A percentile compares a stretch with the other conserved stretches of the same genome.
Conservation (phyloP, 495 filamentous ascomycete genomes). For the Talaromyces nanjingensis region DNA sequence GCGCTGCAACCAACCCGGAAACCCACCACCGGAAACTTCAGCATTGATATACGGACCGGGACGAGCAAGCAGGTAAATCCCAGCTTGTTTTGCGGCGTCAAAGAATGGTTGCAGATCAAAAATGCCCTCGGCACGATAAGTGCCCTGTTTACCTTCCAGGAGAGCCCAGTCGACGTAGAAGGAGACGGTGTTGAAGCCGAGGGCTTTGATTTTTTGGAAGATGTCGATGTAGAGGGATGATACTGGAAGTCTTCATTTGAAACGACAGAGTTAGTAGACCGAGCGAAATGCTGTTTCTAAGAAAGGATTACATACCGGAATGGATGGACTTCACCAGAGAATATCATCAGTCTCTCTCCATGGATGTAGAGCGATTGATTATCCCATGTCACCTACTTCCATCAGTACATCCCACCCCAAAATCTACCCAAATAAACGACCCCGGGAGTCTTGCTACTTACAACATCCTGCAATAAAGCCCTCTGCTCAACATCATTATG, state of each 20-base stretch:
- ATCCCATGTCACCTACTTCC: conserved; percentile 58
- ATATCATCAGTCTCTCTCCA: conserved; percentile 65
- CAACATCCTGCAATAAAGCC: conserved; percentile 25
- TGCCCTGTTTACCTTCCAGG: conserved; percentile 64
- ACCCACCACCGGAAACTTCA: conserved; percentile 56
- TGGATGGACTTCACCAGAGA: conserved; percentile 68
- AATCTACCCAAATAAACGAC: not conserved
- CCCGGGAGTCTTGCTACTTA: not conserved
- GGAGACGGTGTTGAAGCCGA: conserved; percentile 69
- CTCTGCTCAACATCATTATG: not conserved
- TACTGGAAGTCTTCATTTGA: conserved; percentile 53
- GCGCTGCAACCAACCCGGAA: conserved; percentile 60
- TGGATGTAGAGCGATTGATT: conserved; percentile 65
- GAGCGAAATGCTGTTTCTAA: not conserved
- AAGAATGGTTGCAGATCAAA: conserved; percentile 68
- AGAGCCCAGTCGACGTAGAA: conserved; percentile 78
- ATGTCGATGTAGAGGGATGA: conserved; percentile 65
- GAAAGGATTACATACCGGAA: conserved; percentile 36
- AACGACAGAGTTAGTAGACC: conserved; percentile 11
- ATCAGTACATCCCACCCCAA: not conserved
- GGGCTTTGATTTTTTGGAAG: conserved; percentile 71
- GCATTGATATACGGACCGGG: conserved; percentile 69
- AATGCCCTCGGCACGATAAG: conserved; percentile 61
- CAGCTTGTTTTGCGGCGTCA: conserved; percentile 57
- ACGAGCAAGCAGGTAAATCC: conserved; percentile 68